Base-by-base conservation (phyloP, 2,329 filamentous ascomycete genomes). In the Ophiostoma pallidulum region DNA sequence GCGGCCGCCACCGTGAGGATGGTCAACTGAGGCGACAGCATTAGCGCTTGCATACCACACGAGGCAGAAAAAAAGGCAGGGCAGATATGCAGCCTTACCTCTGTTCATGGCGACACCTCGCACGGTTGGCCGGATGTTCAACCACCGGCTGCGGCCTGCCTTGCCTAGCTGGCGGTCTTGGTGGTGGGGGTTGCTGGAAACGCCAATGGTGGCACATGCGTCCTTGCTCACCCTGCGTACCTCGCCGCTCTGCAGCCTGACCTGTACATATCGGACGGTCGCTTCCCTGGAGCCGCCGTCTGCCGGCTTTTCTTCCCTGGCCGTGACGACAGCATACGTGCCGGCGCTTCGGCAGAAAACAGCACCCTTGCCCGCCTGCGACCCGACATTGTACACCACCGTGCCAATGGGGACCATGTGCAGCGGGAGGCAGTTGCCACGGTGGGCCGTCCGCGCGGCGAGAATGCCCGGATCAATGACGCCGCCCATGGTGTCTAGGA, bases 31-130 rank as follows among this genome's bases (percentile, higher is more conserved):
- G 47, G 20, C 16, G 19, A 18, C 28, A n/a, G n/a, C 14, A 43
- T 38, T 7, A 6, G 7, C 4, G 16, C 48, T 41, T 40, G 31
- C 46, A 24, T 22, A 22, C 9, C 19, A 28, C 14, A 16, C 18
- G 10, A 5, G 13, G 28, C 6, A 10, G 18, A 3, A 28, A 29
- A 20, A 28, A 4, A 38, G 20, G 16, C 10, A 35, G 31, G 24
- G 24, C 24, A 28, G 65, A n/a, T n/a, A n/a, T n/a, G n/a, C n/a
- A n/a, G n/a, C n/a, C 76, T 62, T 70, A 87, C 85, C 80, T 65
- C 91, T 89, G 73, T 98, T 98, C 94, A 98, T 98, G 54, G 94
- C 92, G 59, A 97, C 71, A 84, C 92, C 94, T 73, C 94, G 82
- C 38, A 98, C 92, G 1, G 92, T 96, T 14, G 92, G 92, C 57